phyloP scores from a whole-genome alignment of 768 basidiomycete species.

The Sporobolomyces phaffii region DNA sequence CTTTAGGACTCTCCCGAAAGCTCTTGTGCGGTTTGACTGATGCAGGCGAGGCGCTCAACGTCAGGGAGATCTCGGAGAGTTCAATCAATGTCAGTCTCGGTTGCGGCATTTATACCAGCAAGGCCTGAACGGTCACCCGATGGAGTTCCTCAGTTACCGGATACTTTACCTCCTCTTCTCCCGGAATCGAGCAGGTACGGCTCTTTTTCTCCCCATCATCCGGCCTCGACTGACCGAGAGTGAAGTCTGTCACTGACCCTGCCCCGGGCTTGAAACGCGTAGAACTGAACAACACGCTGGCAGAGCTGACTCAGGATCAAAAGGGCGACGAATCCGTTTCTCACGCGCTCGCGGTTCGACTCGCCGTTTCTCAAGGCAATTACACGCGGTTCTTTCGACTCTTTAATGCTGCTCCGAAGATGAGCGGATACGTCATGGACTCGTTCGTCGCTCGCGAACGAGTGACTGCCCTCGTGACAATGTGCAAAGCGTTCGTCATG shows the following conservation, averaged over 20 bases:
- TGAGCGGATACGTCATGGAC: conserved; percentile 99
- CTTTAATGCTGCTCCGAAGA: conserved; percentile 76
- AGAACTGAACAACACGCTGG: conserved; percentile 96
- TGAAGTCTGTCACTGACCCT: neutral
- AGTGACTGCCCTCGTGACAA: conserved; percentile 73
- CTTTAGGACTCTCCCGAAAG: neutral
- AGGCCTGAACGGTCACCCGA: conserved; percentile 82
- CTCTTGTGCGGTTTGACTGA: too few relatives aligned
- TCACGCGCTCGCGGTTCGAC: conserved; percentile 84
- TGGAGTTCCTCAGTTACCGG: conserved; percentile 95
- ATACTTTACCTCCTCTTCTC: conserved; percentile 94
- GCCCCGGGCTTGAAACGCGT: conserved; percentile 1
- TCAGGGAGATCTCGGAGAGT: conserved; percentile 99
- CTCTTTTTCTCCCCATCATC: neutral
- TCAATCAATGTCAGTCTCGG: conserved; percentile 93
- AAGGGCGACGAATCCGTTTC: conserved; percentile 70
- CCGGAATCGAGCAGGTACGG: conserved; percentile 80
- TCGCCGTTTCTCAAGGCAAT: conserved; percentile 83
- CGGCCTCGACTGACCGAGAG: neutral
- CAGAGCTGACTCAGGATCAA: conserved; percentile 91
- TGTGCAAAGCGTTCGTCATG: conserved; percentile 79
- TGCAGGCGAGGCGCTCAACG: too few relatives aligned
- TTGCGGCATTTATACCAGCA: conserved; percentile 85
- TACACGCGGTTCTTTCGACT: conserved; percentile 86
- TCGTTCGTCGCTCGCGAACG: conserved; percentile 92